Conservation (phyloP, 108 stramenopile species). For the Fistulifera solaris region DNA sequence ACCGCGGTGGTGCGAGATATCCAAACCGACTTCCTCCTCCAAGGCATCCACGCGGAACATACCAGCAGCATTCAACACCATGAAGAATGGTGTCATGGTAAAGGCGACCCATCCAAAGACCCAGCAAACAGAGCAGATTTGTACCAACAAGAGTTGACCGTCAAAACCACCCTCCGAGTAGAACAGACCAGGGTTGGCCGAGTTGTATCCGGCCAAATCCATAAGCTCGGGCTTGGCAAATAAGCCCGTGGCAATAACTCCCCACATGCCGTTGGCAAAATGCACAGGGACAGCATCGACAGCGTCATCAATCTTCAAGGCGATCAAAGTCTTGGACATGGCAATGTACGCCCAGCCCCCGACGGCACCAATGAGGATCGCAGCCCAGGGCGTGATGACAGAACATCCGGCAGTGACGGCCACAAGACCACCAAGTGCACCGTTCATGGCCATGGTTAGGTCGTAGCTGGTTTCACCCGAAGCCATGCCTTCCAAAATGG, state of each 20-base stretch:
- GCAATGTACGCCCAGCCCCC: constrained; percentile 64
- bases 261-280: constrained; percentile 77
- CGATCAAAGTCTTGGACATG: constrained; percentile 52
- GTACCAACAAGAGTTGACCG: constrained; percentile 58
- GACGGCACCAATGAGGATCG: constrained; percentile 54
- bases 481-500: constrained; percentile 25
- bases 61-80: constrained; percentile 45
- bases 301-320: constrained; percentile 85
- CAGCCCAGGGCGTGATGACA: constrained; percentile 63
- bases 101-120: constrained; percentile 70
- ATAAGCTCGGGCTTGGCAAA: constrained; percentile 39
- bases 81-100: constrained; percentile 76
- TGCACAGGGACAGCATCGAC: constrained; percentile 91
- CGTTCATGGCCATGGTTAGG: constrained; percentile 79
- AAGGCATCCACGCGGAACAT: constrained; percentile 77
- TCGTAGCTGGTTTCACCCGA: constrained; percentile 67
- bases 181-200: constrained; percentile 34
- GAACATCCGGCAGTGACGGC: constrained; percentile 87
- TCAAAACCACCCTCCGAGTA: constrained; percentile 27
- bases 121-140: constrained; percentile 57
- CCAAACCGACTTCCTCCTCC: constrained; percentile 78
- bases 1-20: constrained; percentile 73
- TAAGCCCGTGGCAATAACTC: constrained; percentile 59
- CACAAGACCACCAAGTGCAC: constrained; percentile 82
- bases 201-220: constrained; percentile 34